These are phyloP conservation scores for Apiospora phragmitis DNA, from an alignment of 2,329 filamentous ascomycete species.

Conservation along the genomic window DNA sequence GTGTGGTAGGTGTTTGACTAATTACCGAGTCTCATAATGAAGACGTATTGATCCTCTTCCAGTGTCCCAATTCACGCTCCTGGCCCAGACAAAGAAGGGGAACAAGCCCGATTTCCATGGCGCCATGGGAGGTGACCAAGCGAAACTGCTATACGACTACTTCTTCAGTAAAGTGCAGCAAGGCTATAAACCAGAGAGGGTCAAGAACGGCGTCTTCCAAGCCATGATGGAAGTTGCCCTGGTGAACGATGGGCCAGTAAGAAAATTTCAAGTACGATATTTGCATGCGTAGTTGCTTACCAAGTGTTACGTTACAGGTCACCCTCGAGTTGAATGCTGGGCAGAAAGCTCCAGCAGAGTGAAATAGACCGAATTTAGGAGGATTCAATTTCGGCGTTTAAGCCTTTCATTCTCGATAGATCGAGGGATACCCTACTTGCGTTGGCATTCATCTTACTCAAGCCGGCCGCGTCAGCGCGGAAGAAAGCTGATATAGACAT, in stretches of 20 bases:
- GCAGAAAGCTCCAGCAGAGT: background rate
- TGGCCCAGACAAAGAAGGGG: constrained; percentile 92
- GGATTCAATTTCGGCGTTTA: background rate
- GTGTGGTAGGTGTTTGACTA: constrained; percentile 65
- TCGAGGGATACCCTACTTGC: background rate
- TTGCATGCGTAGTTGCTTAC: constrained; percentile 13
- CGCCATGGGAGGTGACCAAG: constrained; percentile 76
- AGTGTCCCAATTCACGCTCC: constrained; percentile 97
- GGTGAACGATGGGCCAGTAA: constrained; percentile 78
- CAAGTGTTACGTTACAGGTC: constrained; percentile 30
- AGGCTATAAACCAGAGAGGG: constrained; percentile 70
- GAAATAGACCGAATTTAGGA: background rate
- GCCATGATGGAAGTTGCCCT: constrained; percentile 98
- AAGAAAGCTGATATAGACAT: background rate
- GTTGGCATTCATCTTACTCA: background rate
- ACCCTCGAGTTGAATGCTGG: constrained; percentile 37
- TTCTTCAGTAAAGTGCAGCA: constrained; percentile 78
- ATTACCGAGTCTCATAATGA: background rate
- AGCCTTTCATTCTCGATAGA: background rate
- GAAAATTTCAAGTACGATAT: background rate
- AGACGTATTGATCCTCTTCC: constrained; percentile 7
- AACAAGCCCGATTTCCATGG: constrained; percentile 95
- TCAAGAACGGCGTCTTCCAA: constrained; percentile 96
- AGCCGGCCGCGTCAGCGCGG: background rate
- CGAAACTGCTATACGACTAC: constrained; percentile 77